These are phyloP conservation scores for Eucommia ulmoides DNA, from an alignment of 257 asterid species.

Conservation along the genomic window DNA sequence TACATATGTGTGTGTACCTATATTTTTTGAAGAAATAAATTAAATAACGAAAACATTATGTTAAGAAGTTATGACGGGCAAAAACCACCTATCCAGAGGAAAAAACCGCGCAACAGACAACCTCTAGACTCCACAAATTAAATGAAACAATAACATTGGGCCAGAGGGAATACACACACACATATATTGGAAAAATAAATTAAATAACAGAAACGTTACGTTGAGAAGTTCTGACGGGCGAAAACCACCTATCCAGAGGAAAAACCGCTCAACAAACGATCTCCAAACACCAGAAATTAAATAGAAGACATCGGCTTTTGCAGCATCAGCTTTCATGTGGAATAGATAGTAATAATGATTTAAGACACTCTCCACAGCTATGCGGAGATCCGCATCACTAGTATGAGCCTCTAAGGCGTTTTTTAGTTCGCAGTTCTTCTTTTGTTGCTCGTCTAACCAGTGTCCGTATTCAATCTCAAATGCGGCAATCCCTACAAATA, in stretches of 20 bases:
- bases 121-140: conserved; percentile 75
- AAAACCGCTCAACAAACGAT: conserved; percentile 71
- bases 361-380: conserved; percentile 41
- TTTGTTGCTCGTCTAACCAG: conserved; percentile 75
- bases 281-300: conserved; percentile 75
- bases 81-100: conserved; percentile 94
- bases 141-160: too few relatives aligned
- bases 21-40: too few relatives aligned
- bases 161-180: too few relatives aligned
- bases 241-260: conserved; percentile 94
- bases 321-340: conserved; percentile 73
- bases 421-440: conserved; percentile 48
- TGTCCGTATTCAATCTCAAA: conserved; percentile 73
- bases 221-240: conserved; percentile 81
- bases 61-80: conserved; percentile 80
- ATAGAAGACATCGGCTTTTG: conserved; percentile 75
- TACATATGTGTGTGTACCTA: too few relatives aligned
- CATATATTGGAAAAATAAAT: too few relatives aligned
- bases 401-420: conserved; percentile 41
- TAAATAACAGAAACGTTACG: too few relatives aligned
- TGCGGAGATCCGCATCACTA: conserved; percentile 42
- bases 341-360: conserved; percentile 65
- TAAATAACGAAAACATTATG: conserved; percentile 33
- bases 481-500: conserved; percentile 43
- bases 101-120: conserved; percentile 72